Conservation (phyloP, 441 rosid genomes). For the Adansonia grandidieri region DNA sequence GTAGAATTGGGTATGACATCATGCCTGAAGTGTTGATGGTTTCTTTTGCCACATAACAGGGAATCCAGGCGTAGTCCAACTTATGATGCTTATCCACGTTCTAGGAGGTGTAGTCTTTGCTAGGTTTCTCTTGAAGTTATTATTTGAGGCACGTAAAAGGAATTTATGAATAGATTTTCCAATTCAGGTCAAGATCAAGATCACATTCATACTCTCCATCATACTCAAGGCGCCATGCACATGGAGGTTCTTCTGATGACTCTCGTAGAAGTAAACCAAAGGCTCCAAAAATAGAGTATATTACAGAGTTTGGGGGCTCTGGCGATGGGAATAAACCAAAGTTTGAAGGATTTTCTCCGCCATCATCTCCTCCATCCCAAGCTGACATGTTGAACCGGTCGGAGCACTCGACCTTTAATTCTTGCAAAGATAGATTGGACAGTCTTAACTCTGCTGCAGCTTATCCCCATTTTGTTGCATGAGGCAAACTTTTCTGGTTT, state of each 20-base stretch:
- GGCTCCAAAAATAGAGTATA: slow-evolving; percentile 82
- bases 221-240: slow-evolving; percentile 61
- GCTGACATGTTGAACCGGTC: slow-evolving; percentile 82
- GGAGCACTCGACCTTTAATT: slow-evolving; percentile 98
- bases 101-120: slow-evolving; percentile 58
- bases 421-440: slow-evolving; percentile 92
- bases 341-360: slow-evolving; percentile 87
- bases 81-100: slow-evolving; percentile 90
- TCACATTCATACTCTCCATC: slow-evolving; percentile 89
- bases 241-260: slow-evolving; percentile 67
- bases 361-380: slow-evolving; percentile 80
- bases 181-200: slow-evolving; percentile 69
- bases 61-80: slow-evolving; percentile 94
- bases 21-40: slow-evolving; percentile 26
- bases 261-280: slow-evolving; percentile 60
- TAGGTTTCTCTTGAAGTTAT: slow-evolving; percentile 23
- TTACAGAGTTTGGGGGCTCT: slow-evolving; percentile 92
- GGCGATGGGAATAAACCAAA: slow-evolving; percentile 64
- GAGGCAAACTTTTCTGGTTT: slow-evolving; percentile 59
- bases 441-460: slow-evolving; percentile 79
- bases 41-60: slow-evolving; percentile 38
- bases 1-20: too few relatives aligned
- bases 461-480: slow-evolving; percentile 67
- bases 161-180: slow-evolving; percentile 15
- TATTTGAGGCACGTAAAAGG: not conserved